Base-by-base conservation (phyloP, 352 stramenopile species). In the Phytopythium aichiense region DNA sequence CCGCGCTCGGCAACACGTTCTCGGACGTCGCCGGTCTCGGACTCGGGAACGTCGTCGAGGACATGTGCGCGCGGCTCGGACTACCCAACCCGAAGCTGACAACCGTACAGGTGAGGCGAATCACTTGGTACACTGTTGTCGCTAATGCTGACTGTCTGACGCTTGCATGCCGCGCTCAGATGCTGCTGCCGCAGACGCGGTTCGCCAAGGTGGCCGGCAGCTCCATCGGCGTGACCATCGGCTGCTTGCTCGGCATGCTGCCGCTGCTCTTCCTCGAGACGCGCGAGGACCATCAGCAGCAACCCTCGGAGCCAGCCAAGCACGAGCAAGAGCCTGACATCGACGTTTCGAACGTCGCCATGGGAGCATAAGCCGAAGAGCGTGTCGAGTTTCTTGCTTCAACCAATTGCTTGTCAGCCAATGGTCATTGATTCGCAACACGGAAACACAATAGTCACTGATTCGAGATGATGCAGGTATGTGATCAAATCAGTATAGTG, bases 1-100 rank as follows among this genome's bases (percentile, higher is more conserved):
- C 87, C 5, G 88, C 78, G 30, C 81, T 96, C 40, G 88, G 87
- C 62, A 96, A 96, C 64, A 91, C 87, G 35, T 84, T 96, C 69
- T 85, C 78, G 15, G 79, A 91, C 65, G 79, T 88, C 31, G 75
- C 78, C 2, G 77, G 79, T 8, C 64, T 91, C 40, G 78, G 83
- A 28, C 69, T 94, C 1, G 84, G 87, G 57, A 91, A 90, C 25
- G 78, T 94, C n/a, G 71, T 96, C 38, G 88, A 96, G 61, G 74
- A 88, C 60, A 80, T 85, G 58, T 90, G 83, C 43, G 76, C 83
- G 28, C 66, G 72, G 15, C 56, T 96, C 22, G 84, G 84, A 2
- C 58, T 96, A 2, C 79, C 81, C 7, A 75, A 75, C 52, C 74
- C 84, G 7, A 59, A 66, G n/a, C 68, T 96, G 38, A 84, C 73